phyloP scores from a whole-genome alignment of 148 eudicot species.

The Rhododendron molle region DNA sequence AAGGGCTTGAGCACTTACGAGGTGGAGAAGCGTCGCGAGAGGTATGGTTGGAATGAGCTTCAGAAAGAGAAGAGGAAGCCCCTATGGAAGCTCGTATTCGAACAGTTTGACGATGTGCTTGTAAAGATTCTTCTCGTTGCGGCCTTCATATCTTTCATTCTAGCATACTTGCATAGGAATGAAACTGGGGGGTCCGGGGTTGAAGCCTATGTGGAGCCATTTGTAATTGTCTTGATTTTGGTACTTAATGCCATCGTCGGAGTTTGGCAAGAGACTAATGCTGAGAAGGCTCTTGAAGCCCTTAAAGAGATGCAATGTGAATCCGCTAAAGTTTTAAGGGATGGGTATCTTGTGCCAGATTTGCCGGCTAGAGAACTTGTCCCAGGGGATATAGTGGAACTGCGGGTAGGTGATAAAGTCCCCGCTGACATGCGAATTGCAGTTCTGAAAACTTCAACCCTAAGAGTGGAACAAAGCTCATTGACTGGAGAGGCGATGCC shows the following conservation, averaged over 20 bases:
- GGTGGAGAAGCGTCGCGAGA: constrained; percentile 49
- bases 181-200: constrained; percentile 50
- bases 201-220: constrained; percentile 71
- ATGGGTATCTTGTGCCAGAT: constrained; percentile 59
- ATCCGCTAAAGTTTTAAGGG: constrained; percentile 59
- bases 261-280: constrained; percentile 90
- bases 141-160: constrained; percentile 64
- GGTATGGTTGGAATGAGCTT: constrained; percentile 72
- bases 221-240: constrained; percentile 64
- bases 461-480: constrained; percentile 79
- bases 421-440: constrained; percentile 84
- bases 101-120: constrained; percentile 81
- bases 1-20: constrained; percentile 33
- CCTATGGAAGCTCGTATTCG: constrained; percentile 65
- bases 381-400: constrained; percentile 80
- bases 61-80: constrained; percentile 72
- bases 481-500: constrained; percentile 87
- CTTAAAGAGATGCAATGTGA: constrained; percentile 81
- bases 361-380: constrained; percentile 77
- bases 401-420: constrained; percentile 76
- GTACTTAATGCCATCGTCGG: constrained; percentile 78
- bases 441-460: constrained; percentile 56
- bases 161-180: constrained; percentile 54
- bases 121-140: constrained; percentile 69
- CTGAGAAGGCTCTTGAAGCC: constrained; percentile 83